Conservation (phyloP, 306 rosid genomes). For the Rubus parviflorus region DNA sequence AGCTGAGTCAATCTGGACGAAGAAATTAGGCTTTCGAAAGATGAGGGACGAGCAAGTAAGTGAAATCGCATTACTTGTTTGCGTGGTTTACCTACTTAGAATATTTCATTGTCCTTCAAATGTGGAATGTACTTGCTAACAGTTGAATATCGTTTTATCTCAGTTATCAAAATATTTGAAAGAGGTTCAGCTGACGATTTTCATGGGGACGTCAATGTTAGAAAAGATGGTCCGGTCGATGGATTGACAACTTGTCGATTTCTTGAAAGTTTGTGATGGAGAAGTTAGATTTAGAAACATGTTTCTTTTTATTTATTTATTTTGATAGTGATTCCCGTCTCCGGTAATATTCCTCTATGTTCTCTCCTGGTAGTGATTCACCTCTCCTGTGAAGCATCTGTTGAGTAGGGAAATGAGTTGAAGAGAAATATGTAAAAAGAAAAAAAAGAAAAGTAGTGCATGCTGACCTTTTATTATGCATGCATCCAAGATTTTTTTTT, state of each 20-base stretch:
- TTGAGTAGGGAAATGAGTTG: neutral
- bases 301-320: slow-evolving; percentile 11
- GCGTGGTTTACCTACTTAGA: neutral
- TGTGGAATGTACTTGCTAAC: neutral
- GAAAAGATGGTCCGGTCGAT: slow-evolving; percentile 68
- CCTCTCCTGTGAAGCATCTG: slow-evolving; percentile 20
- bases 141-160: neutral
- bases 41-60: slow-evolving; percentile 90
- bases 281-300: neutral
- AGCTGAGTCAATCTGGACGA: slow-evolving; percentile 97
- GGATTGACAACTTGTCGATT: slow-evolving; percentile 19
- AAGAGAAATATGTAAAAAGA: slow-evolving; percentile 22
- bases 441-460: slow-evolving; percentile 39
- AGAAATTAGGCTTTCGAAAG: slow-evolving; percentile 81
- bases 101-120: neutral
- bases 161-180: slow-evolving; percentile 74
- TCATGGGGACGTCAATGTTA: slow-evolving; percentile 88
- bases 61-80: slow-evolving; percentile 9
- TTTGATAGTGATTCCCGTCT: slow-evolving; percentile 27
- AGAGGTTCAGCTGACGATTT: slow-evolving; percentile 93
- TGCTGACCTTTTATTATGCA: slow-evolving; percentile 69
- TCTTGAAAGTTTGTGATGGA: neutral
- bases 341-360: no score
- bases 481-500: slow-evolving; percentile 37
- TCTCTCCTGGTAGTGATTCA: neutral